Evolutionary conservation across 2,329 filamentous ascomycete genomes (phyloP).

Genomic region (Diaporthe ilicicola): DNA sequence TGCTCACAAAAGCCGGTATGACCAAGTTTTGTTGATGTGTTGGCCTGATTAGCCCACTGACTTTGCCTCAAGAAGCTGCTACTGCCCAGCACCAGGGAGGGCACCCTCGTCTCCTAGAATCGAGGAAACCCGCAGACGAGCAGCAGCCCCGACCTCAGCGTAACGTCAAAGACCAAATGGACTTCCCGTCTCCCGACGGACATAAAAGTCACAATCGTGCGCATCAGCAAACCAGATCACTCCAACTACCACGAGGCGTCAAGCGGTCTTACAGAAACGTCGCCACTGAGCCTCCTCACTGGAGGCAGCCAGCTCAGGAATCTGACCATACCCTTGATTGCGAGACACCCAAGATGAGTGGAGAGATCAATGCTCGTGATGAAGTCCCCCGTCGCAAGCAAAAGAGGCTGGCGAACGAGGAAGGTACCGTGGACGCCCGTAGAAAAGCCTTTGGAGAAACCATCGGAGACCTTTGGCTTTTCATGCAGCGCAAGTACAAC

Average conservation of each 20-base stretch:
- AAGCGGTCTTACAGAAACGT: not conserved
- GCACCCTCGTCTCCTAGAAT: too few species aligned
- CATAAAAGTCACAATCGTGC: not conserved
- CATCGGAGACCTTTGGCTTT: constrained; percentile 32
- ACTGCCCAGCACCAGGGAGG: not conserved
- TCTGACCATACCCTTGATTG: too few species aligned
- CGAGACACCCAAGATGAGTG: not conserved
- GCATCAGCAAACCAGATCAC: not conserved
- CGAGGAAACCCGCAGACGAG: not conserved
- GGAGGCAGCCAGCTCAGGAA: not conserved
- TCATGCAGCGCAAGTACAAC: constrained; percentile 31
- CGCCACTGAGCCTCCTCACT: not conserved
- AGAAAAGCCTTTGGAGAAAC: constrained; percentile 28
- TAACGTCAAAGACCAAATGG: not conserved
- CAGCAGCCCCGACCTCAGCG: not conserved
- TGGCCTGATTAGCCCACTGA: not conserved
- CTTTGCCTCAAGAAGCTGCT: not conserved
- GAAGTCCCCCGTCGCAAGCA: not conserved
- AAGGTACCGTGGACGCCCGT: not conserved
- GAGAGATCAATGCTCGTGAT: not conserved
- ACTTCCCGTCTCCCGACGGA: too few species aligned
- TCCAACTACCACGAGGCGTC: not conserved
- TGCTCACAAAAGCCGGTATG: not conserved
- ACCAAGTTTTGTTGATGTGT: too few species aligned
- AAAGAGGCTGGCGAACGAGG: not conserved